Evolutionary conservation across 805 yeast species (phyloP), one percentile per base, ranked within the genome.

Genomic region (Starmerella apis): DNA sequence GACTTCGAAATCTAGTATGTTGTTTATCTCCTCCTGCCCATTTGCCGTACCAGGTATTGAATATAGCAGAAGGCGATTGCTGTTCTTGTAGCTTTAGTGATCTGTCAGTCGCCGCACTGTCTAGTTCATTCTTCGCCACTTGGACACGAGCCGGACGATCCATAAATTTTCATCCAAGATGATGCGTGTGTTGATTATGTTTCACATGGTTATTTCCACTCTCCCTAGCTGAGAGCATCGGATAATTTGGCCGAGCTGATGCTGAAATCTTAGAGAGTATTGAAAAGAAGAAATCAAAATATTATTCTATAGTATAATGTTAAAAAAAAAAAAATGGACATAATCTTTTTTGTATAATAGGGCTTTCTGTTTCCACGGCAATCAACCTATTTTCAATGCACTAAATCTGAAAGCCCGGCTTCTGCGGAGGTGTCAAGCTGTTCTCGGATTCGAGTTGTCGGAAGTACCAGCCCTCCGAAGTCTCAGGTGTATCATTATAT

Each of bases 1-100:
- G 79, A 75, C 67, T 62, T 76, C 63, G 67, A 69, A 68, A 67
- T 65, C 56, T 53, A 62, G 38, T 49, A 53, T 43, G 56, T 16
- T 62, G 65, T 13, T 67, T 63, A 51, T 78, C 84, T 13, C 86
- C 87, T 0, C 87, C 86, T 7, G 92, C 78, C 96, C 96, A 88
- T 64, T 81, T 82, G 50, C 81, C 71, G 64, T 78, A 88, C 96
- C 96, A 88, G 14, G 86, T 73, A 60, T 88, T 88, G 69, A 83
- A 88, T 0, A 79, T 78, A 7, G 79, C 76, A 0, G 95, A 95
- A 0, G 83, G 75, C 56, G 84, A 94, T 6, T 39, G 52, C 20
- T 32, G 31, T n/a, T 33, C 43, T 28, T 35, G 38, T 9, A 5
- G n/a, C 14, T 38, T 43, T 10, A 28, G 24, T 5, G 39, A 18